Evolutionary conservation across 192 early-diverging fungal genomes (phyloP), one percentile per base, ranked within the genome.

Genomic region (Thoreauomyces humboldtii): DNA sequence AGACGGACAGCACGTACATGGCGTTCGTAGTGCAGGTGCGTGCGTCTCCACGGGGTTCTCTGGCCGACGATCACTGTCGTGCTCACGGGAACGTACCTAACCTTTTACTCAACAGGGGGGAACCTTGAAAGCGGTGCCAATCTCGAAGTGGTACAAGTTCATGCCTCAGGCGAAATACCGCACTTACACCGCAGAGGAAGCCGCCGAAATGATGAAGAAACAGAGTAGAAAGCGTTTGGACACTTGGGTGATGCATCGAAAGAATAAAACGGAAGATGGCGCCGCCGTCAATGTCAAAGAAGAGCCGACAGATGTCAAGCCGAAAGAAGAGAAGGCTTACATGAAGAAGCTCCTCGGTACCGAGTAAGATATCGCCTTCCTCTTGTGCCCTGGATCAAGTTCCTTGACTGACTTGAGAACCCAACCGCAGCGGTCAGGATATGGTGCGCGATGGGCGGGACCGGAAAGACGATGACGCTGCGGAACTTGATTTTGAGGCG

Each of bases 111-210:
- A 11, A 27, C 36, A 67, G 52, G 37, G 33, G 7, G 65, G 75
- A 32, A 65, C 58, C 7, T 75, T 80, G 55, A 60, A 74, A 48
- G 71, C 76, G 29, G 61, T 71, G 0, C 81, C 81, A 12, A 70
- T 69, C 12, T 37, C 70, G 19, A 77, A 76, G 50, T 76, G 71
- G 61, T 80, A 83, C 69, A 79, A 77, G 47, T 77, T 83, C 42
- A 57, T 22, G 9, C 42, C 46, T 17, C 75, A 76, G 51, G 55
- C 74, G 11, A 74, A 70, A 33, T 74, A 80, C 50, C 64, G 57
- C 9, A 83, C 77, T 14, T 59, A 78, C 22, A 78, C 81, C 12
- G 34, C 70, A 14, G 81, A 83, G 33, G 81, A 83, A 56, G 77
- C 77, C 4, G 77, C 80, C 42, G 81, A 64, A 24, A 67, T 69